Evolutionary conservation across 2,329 filamentous ascomycete genomes (phyloP).

Genomic region (Ascochyta pisi): DNA sequence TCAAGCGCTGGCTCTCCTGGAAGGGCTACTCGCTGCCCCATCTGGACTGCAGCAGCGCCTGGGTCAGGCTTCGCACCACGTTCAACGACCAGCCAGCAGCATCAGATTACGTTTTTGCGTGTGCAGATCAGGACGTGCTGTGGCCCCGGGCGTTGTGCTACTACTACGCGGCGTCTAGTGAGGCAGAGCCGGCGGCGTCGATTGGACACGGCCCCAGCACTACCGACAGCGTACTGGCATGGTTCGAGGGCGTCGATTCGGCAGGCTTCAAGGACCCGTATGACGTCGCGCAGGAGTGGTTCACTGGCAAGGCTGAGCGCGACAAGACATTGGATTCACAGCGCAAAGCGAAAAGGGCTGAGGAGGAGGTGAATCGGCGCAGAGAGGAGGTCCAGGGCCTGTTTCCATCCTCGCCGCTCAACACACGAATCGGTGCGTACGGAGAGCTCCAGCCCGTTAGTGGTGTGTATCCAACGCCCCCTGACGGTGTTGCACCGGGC

Average conservation of each 20-base stretch:
- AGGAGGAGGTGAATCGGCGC: slow-evolving; percentile 53
- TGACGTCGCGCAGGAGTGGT: slow-evolving; percentile 48
- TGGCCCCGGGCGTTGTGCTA: slow-evolving; percentile 49
- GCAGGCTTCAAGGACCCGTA: slow-evolving; percentile 46
- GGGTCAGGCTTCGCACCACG: slow-evolving; percentile 42
- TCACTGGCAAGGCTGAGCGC: slow-evolving; percentile 42
- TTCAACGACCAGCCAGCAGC: slow-evolving; percentile 15
- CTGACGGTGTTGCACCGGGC: slow-evolving; percentile 46
- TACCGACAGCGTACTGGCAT: slow-evolving; percentile 26
- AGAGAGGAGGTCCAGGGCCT: slow-evolving; percentile 40
- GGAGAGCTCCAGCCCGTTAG: slow-evolving; percentile 47
- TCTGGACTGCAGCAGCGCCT: slow-evolving; percentile 35
- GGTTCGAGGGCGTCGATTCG: slow-evolving; percentile 40
- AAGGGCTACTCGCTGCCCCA: slow-evolving; percentile 42
- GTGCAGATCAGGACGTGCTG: slow-evolving; percentile 36
- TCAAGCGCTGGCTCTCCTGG: slow-evolving; percentile 44
- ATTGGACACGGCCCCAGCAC: not conserved
- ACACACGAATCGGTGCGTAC: slow-evolving; percentile 42
- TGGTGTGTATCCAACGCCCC: slow-evolving; percentile 52
- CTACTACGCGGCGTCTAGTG: slow-evolving; percentile 21
- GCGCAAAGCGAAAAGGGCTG: slow-evolving; percentile 53
- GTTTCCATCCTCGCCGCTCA: slow-evolving; percentile 48
- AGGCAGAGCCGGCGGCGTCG: not conserved
- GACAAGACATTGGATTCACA: slow-evolving; percentile 47
- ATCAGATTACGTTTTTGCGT: slow-evolving; percentile 21